phyloP scores from a whole-genome alignment of 1,284 basidiomycete genomes.

The Stereum hirsutum region DNA sequence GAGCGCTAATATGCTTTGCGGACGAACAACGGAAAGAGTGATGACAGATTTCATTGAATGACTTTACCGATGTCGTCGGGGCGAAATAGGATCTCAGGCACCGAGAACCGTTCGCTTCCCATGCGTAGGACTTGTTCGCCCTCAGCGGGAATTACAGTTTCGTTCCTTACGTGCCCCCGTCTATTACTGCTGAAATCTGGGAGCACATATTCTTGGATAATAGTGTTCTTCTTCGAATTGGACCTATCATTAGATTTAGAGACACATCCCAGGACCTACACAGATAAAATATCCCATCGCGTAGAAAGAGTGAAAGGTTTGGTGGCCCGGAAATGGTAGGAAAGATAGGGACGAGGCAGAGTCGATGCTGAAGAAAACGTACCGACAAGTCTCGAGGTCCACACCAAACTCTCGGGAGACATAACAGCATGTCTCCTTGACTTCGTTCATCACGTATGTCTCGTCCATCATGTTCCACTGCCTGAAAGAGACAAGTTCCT shows the following conservation, averaged over 20 bases:
- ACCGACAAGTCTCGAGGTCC: conserved; percentile 81
- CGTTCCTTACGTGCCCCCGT: conserved; percentile 54
- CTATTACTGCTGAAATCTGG: conserved; percentile 77
- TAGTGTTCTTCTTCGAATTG: conserved; percentile 47
- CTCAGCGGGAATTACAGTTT: conserved; percentile 41
- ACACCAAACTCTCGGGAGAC: conserved; percentile 66
- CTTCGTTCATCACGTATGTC: conserved; percentile 85
- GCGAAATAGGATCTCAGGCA: conserved; percentile 84
- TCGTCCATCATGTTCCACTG: conserved; percentile 99
- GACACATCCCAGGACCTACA: conserved; percentile 1
- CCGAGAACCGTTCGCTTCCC: conserved; percentile 84
- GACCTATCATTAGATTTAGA: conserved; percentile 23
- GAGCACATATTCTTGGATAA: conserved; percentile 83
- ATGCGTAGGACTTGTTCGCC: conserved; percentile 80
- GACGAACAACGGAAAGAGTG: too few species aligned
- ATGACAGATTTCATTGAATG: too few species aligned
- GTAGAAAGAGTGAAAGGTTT: too few species aligned
- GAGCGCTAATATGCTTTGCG: too few species aligned
- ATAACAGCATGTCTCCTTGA: conserved; percentile 85
- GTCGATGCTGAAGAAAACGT: conserved; percentile 19
- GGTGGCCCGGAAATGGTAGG: too few species aligned
- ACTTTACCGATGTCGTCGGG: conserved; percentile 80
- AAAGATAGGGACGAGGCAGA: not conserved
- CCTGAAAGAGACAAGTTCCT: conserved; percentile 87
- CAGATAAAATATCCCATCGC: too few species aligned